Evolutionary conservation across 352 stramenopile species (phyloP).

Genomic region (Plasmopara viticola): DNA sequence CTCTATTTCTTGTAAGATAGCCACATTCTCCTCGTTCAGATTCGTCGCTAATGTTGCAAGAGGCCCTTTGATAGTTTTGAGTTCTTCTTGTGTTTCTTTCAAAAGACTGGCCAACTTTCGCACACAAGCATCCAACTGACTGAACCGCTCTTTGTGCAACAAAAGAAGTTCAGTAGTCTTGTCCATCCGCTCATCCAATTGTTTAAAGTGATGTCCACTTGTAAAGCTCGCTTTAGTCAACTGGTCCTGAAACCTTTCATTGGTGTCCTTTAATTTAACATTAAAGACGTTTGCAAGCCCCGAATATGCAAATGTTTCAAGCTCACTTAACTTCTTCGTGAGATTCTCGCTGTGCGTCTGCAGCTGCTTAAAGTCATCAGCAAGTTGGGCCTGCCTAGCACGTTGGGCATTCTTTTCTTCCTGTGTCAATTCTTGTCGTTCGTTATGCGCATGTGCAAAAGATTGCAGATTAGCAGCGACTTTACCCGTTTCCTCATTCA

Average conservation of each 20-base stretch:
- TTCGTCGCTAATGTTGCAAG: slow-evolving; percentile 52
- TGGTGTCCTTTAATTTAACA: slow-evolving; percentile 24
- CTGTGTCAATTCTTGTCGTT: slow-evolving; percentile 17
- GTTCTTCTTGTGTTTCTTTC: slow-evolving; percentile 27
- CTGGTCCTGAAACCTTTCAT: slow-evolving; percentile 18
- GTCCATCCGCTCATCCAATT: slow-evolving; percentile 24
- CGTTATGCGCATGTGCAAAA: slow-evolving; percentile 16
- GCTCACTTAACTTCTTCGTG: slow-evolving; percentile 26
- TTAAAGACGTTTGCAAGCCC: slow-evolving; percentile 25
- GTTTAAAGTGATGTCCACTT: slow-evolving; percentile 22
- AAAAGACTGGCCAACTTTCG: slow-evolving; percentile 23
- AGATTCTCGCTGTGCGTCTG: slow-evolving; percentile 25
- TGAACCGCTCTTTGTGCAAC: slow-evolving; percentile 30
- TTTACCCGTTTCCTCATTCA: slow-evolving; percentile 22
- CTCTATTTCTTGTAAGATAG: slow-evolving; percentile 59
- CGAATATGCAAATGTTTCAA: slow-evolving; percentile 40
- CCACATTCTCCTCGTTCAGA: slow-evolving; percentile 59
- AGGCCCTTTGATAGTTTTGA: slow-evolving; percentile 45
- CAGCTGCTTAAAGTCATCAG: slow-evolving; percentile 22
- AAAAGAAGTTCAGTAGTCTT: slow-evolving; percentile 29
- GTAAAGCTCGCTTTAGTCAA: slow-evolving; percentile 17
- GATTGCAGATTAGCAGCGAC: slow-evolving; percentile 13
- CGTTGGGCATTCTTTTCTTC: slow-evolving; percentile 14
- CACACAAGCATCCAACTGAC: slow-evolving; percentile 31
- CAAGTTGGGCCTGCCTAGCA: slow-evolving; percentile 19